Evolutionary conservation across 331 rosid genomes (phyloP).

Genomic region (Pyracantha coccinea): DNA sequence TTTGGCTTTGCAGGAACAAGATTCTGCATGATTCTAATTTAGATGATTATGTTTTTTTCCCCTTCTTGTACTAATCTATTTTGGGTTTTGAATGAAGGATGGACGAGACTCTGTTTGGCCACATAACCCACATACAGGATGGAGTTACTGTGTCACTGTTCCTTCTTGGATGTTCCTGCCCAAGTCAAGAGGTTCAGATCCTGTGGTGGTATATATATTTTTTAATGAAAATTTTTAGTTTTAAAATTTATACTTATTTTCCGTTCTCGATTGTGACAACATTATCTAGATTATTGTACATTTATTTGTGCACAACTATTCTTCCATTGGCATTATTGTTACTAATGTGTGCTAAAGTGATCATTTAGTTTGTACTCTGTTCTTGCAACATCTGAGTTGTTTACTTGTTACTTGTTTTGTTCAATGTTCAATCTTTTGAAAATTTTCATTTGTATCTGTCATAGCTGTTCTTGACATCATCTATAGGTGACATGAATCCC

Average conservation of each 20-base stretch:
- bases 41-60: neutral
- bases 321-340: neutral
- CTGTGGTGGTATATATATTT: constrained; percentile 40
- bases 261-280: neutral
- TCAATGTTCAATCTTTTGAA: neutral
- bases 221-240: neutral
- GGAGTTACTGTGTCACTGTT: constrained; percentile 71
- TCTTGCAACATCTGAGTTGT: neutral
- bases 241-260: neutral
- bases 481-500: neutral
- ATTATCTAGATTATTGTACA: neutral
- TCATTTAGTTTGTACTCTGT: neutral
- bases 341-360: neutral
- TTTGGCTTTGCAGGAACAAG: neutral
- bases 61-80: neutral
- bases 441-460: neutral
- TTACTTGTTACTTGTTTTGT: neutral
- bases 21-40: neutral
- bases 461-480: neutral
- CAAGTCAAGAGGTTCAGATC: constrained; percentile 51
- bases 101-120: constrained; percentile 74
- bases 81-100: constrained; percentile 28
- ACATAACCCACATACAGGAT: constrained; percentile 49
- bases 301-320: neutral
- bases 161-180: constrained; percentile 68